Evolutionary conservation across 352 stramenopile genomes (phyloP), one percentile per base, ranked within the genome.

Genomic region (Phytophthora idaei): DNA sequence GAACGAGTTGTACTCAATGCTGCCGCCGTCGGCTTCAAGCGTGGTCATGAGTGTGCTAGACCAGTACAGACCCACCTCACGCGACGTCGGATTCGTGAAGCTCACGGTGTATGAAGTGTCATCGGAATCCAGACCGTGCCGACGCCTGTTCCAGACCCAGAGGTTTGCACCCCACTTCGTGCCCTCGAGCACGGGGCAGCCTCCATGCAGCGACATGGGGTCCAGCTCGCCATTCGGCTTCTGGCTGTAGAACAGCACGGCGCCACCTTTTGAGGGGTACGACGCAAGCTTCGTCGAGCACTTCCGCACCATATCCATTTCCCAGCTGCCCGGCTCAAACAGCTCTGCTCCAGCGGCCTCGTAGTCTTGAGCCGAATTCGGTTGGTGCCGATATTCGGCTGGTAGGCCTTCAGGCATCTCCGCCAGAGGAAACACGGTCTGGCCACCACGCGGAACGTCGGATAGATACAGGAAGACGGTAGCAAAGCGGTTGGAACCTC

Each of bases 221-320:
- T 99, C 97, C 5, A 92, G 71, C 57, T 88, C 80, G 12, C 87
- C 97, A 80, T 99, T 97, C 1, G 96, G 92, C 55, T 97, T 89
- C 64, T 99, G 97, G 57, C 83, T 98, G 86, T 99, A 99, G 81
- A 99, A 99, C 6, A 99, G 74, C n/a, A 99, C 81, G 2, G 97
- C 96, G 54, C 97, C 89, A 28, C 91, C 94, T 62, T 95, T 95
- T 55, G 73, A 80, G 10, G 87, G 87, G 68, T 93, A 93, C 55
- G 80, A 80, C 12, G 85, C 85, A 39, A 95, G 71, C 64, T 92
- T 90, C 37, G 80, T 90, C 6, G 80, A 82, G 73, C 87, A 95
- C 62, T 91, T 86, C 14, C 74, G 67, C 28, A 93, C 81, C 83
- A 93, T 93, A 48, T 93, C 82, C 29, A 81, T 73, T 69, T 95